These are phyloP conservation scores for Termitomyces heimii DNA, from an alignment of 768 basidiomycete genomes.

Conservation along the genomic window DNA sequence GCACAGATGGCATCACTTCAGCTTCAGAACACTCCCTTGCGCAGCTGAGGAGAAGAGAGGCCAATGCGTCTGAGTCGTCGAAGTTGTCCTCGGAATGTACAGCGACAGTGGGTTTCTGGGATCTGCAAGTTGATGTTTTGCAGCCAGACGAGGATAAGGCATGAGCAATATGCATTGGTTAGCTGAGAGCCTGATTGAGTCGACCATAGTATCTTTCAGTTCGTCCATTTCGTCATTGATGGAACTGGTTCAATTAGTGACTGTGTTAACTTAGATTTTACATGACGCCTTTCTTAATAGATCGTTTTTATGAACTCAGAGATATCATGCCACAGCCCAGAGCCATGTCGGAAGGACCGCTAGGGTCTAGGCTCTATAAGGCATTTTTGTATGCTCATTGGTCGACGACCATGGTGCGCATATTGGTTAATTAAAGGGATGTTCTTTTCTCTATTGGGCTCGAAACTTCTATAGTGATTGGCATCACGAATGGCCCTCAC, in stretches of 20 bases:
- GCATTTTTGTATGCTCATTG: too few relatives aligned
- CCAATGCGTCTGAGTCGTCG: background rate
- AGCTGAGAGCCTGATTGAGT: background rate
- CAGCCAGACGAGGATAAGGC: background rate
- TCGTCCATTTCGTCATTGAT: background rate
- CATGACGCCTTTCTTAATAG: background rate
- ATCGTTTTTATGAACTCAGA: background rate
- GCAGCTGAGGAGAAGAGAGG: slow-evolving; percentile 1
- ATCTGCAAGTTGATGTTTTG: background rate
- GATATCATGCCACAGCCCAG: too few relatives aligned
- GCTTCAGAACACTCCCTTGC: slow-evolving; percentile 3
- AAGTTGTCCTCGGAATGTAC: background rate
- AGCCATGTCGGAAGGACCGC: too few relatives aligned
- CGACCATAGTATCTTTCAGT: background rate
- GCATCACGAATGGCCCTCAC: too few relatives aligned
- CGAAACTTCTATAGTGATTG: too few relatives aligned
- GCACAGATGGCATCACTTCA: background rate
- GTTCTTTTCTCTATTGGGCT: too few relatives aligned
- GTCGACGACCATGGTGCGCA: too few relatives aligned
- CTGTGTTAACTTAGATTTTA: too few relatives aligned
- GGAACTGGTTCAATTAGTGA: background rate
- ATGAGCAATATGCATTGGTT: background rate
- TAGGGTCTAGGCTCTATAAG: too few relatives aligned
- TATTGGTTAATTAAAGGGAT: too few relatives aligned
- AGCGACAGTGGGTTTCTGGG: background rate